phyloP scores from a whole-genome alignment of 2,329 filamentous ascomycete genomes.

The Epichloe elymi region DNA sequence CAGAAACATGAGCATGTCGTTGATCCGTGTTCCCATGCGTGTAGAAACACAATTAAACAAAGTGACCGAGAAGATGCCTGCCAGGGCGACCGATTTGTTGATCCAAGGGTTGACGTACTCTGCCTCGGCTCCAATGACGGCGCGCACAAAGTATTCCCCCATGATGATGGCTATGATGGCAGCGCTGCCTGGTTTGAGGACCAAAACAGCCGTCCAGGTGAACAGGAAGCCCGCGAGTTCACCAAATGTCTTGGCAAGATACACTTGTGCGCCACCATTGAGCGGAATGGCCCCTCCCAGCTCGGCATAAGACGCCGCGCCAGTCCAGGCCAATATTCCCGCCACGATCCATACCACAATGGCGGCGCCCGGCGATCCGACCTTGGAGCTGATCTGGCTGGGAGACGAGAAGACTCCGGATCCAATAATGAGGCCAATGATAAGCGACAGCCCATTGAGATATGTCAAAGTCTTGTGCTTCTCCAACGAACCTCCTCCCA shows the following conservation, averaged over 20 bases:
- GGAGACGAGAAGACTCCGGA: constrained; percentile 94
- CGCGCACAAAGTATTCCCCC: constrained; percentile 84
- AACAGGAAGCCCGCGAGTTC: constrained; percentile 89
- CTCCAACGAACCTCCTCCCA: constrained; percentile 72
- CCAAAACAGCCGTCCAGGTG: constrained; percentile 88
- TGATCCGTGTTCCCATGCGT: constrained; percentile 70
- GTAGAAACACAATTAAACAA: constrained; percentile 86
- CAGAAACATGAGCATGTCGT: constrained; percentile 91
- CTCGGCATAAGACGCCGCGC: constrained; percentile 88
- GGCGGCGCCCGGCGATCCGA: constrained; percentile 79
- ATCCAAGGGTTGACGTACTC: constrained; percentile 74
- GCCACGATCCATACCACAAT: constrained; percentile 86
- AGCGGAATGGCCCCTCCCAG: constrained; percentile 89
- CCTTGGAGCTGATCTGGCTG: constrained; percentile 81
- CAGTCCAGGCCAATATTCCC: constrained; percentile 90
- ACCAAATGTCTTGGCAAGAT: constrained; percentile 91
- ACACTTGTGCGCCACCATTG: constrained; percentile 88
- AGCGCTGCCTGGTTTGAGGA: constrained; percentile 83
- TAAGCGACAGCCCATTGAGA: constrained; percentile 79
- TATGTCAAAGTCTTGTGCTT: constrained; percentile 94
- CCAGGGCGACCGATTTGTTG: constrained; percentile 74
- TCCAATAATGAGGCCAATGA: constrained; percentile 88
- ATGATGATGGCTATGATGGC: constrained; percentile 97
- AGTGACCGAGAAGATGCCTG: constrained; percentile 64
- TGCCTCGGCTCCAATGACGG: constrained; percentile 74